Base-by-base conservation (phyloP, 2,329 filamentous ascomycete species). In the Stachybotrys echinatus region DNA sequence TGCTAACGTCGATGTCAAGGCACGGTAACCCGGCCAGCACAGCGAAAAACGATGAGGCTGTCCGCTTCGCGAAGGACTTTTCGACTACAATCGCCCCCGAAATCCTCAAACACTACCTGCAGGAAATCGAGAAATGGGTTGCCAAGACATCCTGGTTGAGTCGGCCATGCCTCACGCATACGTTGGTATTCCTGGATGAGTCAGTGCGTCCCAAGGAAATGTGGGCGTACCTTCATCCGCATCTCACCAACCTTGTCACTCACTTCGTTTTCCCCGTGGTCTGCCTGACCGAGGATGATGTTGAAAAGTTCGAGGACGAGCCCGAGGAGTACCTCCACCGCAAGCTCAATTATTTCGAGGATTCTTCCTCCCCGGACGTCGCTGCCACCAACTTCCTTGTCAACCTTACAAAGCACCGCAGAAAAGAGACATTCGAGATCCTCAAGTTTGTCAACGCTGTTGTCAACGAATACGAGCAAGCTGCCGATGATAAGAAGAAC, bases 41-140 rank as follows among this genome's bases (percentile, higher is more conserved):
- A 52, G 83, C 85, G 52, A 92, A 90, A 64, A 83, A 65, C 19
- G 83, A 89, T 53, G 88, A 92, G 55, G 88, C 91, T 55, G 79
- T 84, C 22, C 83, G 84, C 48, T 96, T 95, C 57, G 88, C 92
- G 52, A 96, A 95, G 72, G 85, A 85, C 55, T 99, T 99, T 72
- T 91, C 91, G 58, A 80, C 82, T 50, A 94, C 88, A 54, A 92
- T 99, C 64, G 94, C 94, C 1, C 94, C 94, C 37, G 92, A 96
- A 70, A 96, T 99, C 56, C 79, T 99, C 61, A 95, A 96, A 73
- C 87, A 91, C 55, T 99, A 99, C 68, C 81, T 99, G 49, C 80
- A 85, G 56, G 90, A 97, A 73, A 92, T 99, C 58, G 94, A 99
- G 69, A 94, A 95, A 66, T 99, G 94, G 92, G 92, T 97, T 42